Evolutionary conservation across 2,329 filamentous ascomycete species (phyloP), one percentile per base, ranked within the genome.

Genomic region (Ascochyta viciae-villosae): DNA sequence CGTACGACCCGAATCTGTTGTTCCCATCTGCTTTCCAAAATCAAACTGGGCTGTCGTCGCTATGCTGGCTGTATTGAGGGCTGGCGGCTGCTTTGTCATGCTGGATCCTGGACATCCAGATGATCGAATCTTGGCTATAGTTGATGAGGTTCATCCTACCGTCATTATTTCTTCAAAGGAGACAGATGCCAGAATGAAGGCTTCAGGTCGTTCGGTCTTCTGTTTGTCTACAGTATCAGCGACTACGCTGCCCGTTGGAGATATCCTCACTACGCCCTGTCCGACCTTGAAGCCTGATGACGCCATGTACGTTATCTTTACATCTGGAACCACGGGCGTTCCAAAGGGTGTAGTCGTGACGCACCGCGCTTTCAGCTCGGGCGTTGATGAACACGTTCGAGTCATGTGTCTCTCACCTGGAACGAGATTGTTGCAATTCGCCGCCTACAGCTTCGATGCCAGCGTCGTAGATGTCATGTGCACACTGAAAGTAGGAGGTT

Each of bases 11-110:
- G 42, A 34, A n/a, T 6, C 9, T 3, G n/a, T 61, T 24, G 57
- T 68, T 13, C 62, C 62, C 8, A 33, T 66, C n/a, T 54, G 51
- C 15, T 58, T 41, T 19, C 5, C 24, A 19, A 41, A 41, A 12
- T 41, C 38, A 10, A 8, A 13, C 8, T 9, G 6, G 9, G 13
- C 38, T 1, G 38, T 41, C 38, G 22, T 41, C 1, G 22, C 38
- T 13, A 41, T 24, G 10, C 19, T 41, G 4, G 38, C 5, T 1
- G 13, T 41, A n/a, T 16, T 41, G n/a, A 26, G 10, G 24, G 38
- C 38, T 41, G 38, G 38, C 7, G 38, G 38, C 22, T 19, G 5
- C 24, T 41, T 41, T 41, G 19, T 41, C 2, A 19, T 13, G 10
- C 22, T 41, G 3, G 38, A 26, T 26, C 22, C 19, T 3, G 16